Evolutionary conservation across 441 rosid species (phyloP).

Genomic region (Gossypium lobatum): DNA sequence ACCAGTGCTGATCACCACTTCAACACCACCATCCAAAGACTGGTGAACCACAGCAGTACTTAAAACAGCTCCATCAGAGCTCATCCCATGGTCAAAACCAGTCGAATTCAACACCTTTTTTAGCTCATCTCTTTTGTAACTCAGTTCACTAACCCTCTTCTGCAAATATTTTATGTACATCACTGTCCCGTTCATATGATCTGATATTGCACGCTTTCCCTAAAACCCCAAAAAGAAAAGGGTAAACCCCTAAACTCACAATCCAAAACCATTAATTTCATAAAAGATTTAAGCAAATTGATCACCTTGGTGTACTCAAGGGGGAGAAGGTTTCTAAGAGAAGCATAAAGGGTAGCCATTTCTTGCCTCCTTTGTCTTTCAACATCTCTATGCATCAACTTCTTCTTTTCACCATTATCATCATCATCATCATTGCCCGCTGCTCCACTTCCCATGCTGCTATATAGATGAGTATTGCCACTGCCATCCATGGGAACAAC

Average conservation of each 20-base stretch:
- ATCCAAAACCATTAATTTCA: not conserved
- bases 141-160: slow-evolving; percentile 36
- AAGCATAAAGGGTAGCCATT: slow-evolving; percentile 58
- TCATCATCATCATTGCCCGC: slow-evolving; percentile 16
- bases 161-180: slow-evolving; percentile 52
- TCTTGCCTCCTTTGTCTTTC: slow-evolving; percentile 81
- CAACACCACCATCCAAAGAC: slow-evolving; percentile 50
- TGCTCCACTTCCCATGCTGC: slow-evolving; percentile 5
- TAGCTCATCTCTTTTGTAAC: slow-evolving; percentile 45
- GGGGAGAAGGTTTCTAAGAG: slow-evolving; percentile 74
- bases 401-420: slow-evolving; percentile 35
- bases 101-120: slow-evolving; percentile 18
- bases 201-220: slow-evolving; percentile 84
- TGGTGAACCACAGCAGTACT: slow-evolving; percentile 35
- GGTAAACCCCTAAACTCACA: slow-evolving; percentile 9
- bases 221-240: slow-evolving; percentile 21
- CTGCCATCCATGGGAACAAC: not conserved
- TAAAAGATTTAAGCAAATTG: not conserved
- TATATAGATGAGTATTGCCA: not conserved
- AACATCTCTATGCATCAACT: slow-evolving; percentile 57
- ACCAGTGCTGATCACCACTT: slow-evolving; percentile 39
- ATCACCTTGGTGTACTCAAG: slow-evolving; percentile 63
- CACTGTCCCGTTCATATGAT: slow-evolving; percentile 72
- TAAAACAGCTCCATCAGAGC: slow-evolving; percentile 17
- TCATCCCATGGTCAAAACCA: slow-evolving; percentile 9